Base-by-base conservation (phyloP, 768 basidiomycete species). In the Mycena haematopus region DNA sequence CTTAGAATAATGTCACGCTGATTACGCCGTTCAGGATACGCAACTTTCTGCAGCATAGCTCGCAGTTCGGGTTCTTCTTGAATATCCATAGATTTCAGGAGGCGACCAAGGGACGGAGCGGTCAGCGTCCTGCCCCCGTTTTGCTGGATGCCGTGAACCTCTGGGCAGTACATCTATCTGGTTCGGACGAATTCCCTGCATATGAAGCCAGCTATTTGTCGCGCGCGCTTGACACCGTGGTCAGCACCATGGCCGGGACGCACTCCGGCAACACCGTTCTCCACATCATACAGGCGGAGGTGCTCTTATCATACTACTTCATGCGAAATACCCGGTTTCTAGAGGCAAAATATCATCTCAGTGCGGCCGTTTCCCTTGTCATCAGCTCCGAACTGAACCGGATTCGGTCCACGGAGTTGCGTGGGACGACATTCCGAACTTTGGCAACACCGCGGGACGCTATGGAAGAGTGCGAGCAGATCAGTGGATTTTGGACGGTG, bases 401-500 rank as follows among this genome's bases (percentile, higher is more conserved):
- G 4, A 35, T 52, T 52, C 33, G 50, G 33, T 52, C 50, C 1
- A n/a, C 50, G 21, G 50, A 33, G 10, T 15, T 31, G 29, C 5
- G 13, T 7, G n/a, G n/a, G 4, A 10, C 57, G 2, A 40, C 59
- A 9, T 29, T 46, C 24, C 33, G 22, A 74, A 65, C 65, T 2
- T 68, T 80, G 19, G 69, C 75, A 0, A 71, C 67, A 0, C 69
- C 77, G 3, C 33, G 64, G 33, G 75, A 79, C 29, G 58, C 45
- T 3, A 63, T 74, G 1, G 80, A 81, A 24, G 76, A 74, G 11
- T 70, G 72, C 22, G 79, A 81, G 35, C 65, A 57, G 6, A 60
- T 66, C 31, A 58, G 44, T 17, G 65, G 42, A 24, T 66, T 66
- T 36, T 82, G 80, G 80, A 67, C 72, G 6, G 71, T 76, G 7